Base-by-base conservation (phyloP, 2,329 filamentous ascomycete species). In the Ascochyta clinopodiicola region DNA sequence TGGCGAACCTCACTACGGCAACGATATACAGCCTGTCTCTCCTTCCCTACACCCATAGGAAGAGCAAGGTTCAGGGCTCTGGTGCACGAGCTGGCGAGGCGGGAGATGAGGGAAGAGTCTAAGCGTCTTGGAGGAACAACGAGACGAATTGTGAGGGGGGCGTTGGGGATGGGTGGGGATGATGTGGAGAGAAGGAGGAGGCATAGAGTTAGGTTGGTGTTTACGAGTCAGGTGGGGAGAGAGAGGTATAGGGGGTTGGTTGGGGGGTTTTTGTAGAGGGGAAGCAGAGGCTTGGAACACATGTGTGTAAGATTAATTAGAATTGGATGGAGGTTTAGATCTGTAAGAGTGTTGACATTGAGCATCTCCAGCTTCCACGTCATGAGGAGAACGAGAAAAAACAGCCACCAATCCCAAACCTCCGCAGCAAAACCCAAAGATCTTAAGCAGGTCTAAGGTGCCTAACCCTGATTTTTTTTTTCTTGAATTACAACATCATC, bases 221-320 rank as follows among this genome's bases (percentile, higher is more conserved):
- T 60, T 45, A 12, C 17, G 32, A 57, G 45, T 45, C 8, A 24
- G 13, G 8, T 25, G 19, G 58, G 58, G 24, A 54, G 21, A 19
- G 25, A 22, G 17, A 35, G 15, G 21, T 57, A 49, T 22, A 35
- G 6, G 17, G 36, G 42, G 24, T 8, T 52, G 7, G 17, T 57
- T 2, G 15, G 29, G 31, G 42, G 21, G 17, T 31, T 13, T 29
- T 29, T 31, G 9, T 29, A 12, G 8, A 10, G 12, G 4, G 12
- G 12, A 13, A 12, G 5, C 12, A 5, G 12, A 31, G 12, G 5
- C 12, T 31, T 10, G 9, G 15, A 10, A 13, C 12, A 31, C 5
- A 31, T 4, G 15, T 3, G 12, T 13, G 12, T 31, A 10, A 31
- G 2, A 13, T 13, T 13, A 4, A 6, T 13, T 13, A 4, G 12